Evolutionary conservation across 1,284 basidiomycete species (phyloP), one percentile per base, ranked within the genome.

Genomic region (Schizophyllum commune): DNA sequence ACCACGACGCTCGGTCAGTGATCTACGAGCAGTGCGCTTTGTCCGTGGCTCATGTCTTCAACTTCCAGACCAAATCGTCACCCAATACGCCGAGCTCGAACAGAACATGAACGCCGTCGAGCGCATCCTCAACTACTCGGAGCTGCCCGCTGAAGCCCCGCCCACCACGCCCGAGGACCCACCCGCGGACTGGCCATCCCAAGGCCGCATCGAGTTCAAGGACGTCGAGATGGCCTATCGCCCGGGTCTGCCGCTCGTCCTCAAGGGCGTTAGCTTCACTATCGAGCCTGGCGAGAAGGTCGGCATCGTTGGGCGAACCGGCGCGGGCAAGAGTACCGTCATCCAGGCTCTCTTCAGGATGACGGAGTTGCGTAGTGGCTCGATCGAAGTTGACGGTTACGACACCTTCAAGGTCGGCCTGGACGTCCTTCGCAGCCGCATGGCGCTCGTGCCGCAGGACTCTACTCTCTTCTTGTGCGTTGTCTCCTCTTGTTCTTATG

Each of bases 281-380:
- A 74, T 92, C 60, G 77, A 79, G 60, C 77, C 88, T 4, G 89
- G 91, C 1, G 84, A 91, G 70, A 91, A 92, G 73, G 84, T 84
- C 61, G n/a, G 64, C 53, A 52, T 57, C 17, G 19, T 39, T 9
- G 32, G 94, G 62, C 90, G 90, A 6, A 81, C 93, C 39, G 87
- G 92, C 19, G 90, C 90, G 7, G 87, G 91, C 33, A 94, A 94
- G 74, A 87, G 84, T 59, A 91, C 90, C 1, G 73, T 94, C 11
- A 77, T 94, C 34, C 85, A 86, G 65, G 84, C 81, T 1, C 76
- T 95, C 19, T 87, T 94, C 75, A 80, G 92, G 39, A 84, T 86
- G 55, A 82, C 89, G 39, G 88, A 91, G 69, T 71, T 88, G 6
- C 74, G 77, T 51, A 68, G 74, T 0, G 93, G 93, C 0, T 71